Evolutionary conservation across 306 rosid species (phyloP), one percentile per base, ranked within the genome.

Genomic region (Elaeagnus macrophylla): DNA sequence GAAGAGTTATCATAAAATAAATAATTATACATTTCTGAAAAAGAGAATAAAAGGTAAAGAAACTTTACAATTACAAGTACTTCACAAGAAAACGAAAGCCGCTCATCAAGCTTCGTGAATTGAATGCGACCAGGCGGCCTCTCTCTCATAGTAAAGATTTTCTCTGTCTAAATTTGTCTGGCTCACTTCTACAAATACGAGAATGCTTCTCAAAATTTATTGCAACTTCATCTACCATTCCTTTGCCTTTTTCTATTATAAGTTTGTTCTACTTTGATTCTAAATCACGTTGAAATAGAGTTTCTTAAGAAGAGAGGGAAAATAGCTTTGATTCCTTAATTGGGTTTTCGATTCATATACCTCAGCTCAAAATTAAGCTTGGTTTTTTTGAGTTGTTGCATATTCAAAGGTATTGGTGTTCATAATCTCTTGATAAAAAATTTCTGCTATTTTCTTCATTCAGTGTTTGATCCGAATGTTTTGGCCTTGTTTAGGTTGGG

Each of bases 171-270:
- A n/a, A n/a, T n/a, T n/a, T n/a, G n/a, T n/a, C n/a, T n/a, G n/a
- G n/a, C n/a, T n/a, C n/a, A n/a, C n/a, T n/a, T n/a, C 83, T 84
- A 74, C 81, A 91, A 79, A 84, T 86, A 84, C 77, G 78, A 68
- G 66, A 47, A 35, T 59, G 70, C 57, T 19, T 51, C 60, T 42
- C 72, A 46, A 61, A 47, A 44, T 59, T 69, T 81, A 88, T 56
- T 60, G 54, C 75, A 53, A 50, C 78, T 75, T 73, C 72, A 41
- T 59, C 75, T 59, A 42, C 62, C 46, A 17, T 52, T 54, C 75
- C 50, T 60, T 45, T 70, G 57, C 19, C 53, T 71, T 74, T n/a
- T 46, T 65, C 50, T 65, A 39, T 44, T 75, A 73, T 47, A 54
- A 68, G 48, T 35, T 56, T 52, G 49, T 65, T 67, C 52, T 52